phyloP scores from a whole-genome alignment of 2,329 filamentous ascomycete genomes.

The Conoideocrella luteorostrata region DNA sequence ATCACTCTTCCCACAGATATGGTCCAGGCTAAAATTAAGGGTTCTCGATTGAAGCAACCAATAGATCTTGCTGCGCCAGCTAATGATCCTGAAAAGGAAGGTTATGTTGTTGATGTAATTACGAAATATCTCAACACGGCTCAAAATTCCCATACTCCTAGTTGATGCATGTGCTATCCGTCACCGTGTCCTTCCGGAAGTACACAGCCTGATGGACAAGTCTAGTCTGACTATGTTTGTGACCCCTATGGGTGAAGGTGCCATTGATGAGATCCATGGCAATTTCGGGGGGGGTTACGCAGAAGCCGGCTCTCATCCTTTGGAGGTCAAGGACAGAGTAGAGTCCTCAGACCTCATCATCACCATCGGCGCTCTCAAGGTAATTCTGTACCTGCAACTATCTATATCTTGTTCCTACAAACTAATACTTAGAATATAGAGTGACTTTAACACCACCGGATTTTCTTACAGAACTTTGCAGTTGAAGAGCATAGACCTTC shows the following conservation, averaged over 20 bases:
- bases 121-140: slow-evolving; percentile 66
- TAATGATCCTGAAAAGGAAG: slow-evolving; percentile 66
- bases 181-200: slow-evolving; percentile 65
- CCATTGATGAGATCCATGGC: slow-evolving; percentile 68
- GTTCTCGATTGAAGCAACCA: slow-evolving; percentile 60
- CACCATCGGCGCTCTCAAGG: slow-evolving; percentile 58
- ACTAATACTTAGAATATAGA: slow-evolving; percentile 32
- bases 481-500: slow-evolving; percentile 74
- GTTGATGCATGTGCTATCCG: slow-evolving; percentile 80
- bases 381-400: slow-evolving; percentile 8
- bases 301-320: slow-evolving; percentile 64
- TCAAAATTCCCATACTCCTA: slow-evolving; percentile 68
- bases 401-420: not conserved
- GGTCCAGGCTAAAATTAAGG: slow-evolving; percentile 69
- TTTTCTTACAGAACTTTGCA: slow-evolving; percentile 75
- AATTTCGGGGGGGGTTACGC: slow-evolving; percentile 81
- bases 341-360: slow-evolving; percentile 67
- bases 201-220: slow-evolving; percentile 65
- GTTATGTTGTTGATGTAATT: slow-evolving; percentile 77
- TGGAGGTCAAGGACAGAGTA: slow-evolving; percentile 55
- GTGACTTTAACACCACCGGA: slow-evolving; percentile 76
- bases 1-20: slow-evolving; percentile 79
- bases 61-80: slow-evolving; percentile 58
- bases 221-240: slow-evolving; percentile 75
- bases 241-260: slow-evolving; percentile 86